Conservation (phyloP, 164 flowering plant species). For the Stephania japonica region DNA sequence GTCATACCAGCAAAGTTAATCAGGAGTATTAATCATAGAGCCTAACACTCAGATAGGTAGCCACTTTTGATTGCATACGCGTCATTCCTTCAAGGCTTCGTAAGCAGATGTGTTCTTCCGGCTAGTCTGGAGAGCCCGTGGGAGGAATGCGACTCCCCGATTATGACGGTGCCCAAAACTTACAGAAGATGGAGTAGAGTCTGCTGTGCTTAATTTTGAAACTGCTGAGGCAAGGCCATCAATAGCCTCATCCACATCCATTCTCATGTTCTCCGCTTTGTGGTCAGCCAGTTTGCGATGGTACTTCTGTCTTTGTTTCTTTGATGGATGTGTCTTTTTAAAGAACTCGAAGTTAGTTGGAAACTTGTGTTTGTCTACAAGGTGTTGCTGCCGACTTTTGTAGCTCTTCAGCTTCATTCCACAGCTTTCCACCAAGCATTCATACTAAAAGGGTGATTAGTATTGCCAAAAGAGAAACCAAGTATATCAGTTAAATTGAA, state of each 20-base stretch:
- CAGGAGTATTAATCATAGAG: not conserved
- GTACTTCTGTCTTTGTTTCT: constrained; percentile 63
- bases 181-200: constrained; percentile 64
- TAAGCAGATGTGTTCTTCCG: constrained; percentile 26
- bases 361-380: constrained; percentile 83
- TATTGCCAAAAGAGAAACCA: too few relatives aligned
- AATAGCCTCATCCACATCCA: constrained; percentile 72
- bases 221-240: constrained; percentile 66
- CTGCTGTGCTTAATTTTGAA: constrained; percentile 70
- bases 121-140: constrained; percentile 56
- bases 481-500: too few relatives aligned
- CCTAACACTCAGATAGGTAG: not conserved
- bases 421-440: constrained; percentile 94
- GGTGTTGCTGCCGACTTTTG: constrained; percentile 79
- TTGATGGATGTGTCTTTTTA: constrained; percentile 65
- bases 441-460: constrained; percentile 46
- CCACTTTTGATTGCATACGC: not conserved
- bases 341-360: constrained; percentile 78
- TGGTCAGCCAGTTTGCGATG: constrained; percentile 34
- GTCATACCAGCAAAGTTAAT: not conserved
- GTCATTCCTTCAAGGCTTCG: constrained; percentile 17
- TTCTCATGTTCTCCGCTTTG: constrained; percentile 28
- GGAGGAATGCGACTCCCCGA: constrained; percentile 71
- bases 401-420: constrained; percentile 73
- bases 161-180: constrained; percentile 77